Percentiles rank a stretch among this genome's conserved stretches.
These are phyloP conservation scores for Mycosphaerelloides madeirae DNA, from an alignment of 2,329 filamentous ascomycete genomes.

Conservation along the genomic window DNA sequence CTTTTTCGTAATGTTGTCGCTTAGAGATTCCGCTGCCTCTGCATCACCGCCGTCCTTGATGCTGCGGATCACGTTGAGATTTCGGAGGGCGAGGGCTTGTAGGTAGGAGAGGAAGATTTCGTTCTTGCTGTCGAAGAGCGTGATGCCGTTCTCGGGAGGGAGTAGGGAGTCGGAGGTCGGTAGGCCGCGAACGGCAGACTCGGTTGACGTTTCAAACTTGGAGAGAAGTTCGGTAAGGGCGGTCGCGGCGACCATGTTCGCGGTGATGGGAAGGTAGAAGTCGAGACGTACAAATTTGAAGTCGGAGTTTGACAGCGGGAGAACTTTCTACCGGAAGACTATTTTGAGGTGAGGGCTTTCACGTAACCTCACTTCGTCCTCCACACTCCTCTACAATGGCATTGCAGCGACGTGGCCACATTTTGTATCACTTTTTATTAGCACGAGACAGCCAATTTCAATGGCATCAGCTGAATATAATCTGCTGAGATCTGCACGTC, in stretches of 20 bases:
- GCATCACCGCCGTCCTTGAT: slow-evolving; percentile 34
- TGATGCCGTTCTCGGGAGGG: slow-evolving; percentile 81
- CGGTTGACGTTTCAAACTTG: slow-evolving; percentile 55
- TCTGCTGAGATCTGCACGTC: too few relatives aligned
- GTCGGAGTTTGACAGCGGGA: too few relatives aligned
- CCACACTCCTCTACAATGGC: too few relatives aligned
- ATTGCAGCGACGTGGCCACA: too few relatives aligned
- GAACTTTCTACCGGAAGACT: too few relatives aligned
- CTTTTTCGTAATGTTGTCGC: slow-evolving; percentile 72
- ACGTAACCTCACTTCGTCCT: too few relatives aligned
- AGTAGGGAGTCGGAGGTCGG: slow-evolving; percentile 60
- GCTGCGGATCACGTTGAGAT: slow-evolving; percentile 38
- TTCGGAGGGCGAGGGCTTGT: slow-evolving; percentile 80
- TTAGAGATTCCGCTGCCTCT: slow-evolving; percentile 42
- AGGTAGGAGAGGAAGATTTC: slow-evolving; percentile 95
- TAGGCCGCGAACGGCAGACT: slow-evolving; percentile 51
- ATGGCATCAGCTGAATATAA: too few relatives aligned
- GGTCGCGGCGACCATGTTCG: slow-evolving; percentile 29
- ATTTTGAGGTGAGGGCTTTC: too few relatives aligned
- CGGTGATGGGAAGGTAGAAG: not conserved
- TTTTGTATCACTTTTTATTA: too few relatives aligned
- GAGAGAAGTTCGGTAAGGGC: slow-evolving; percentile 38
- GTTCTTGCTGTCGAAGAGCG: slow-evolving; percentile 91
- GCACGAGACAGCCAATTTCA: too few relatives aligned
- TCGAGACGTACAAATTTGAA: too few relatives aligned